Conservation (phyloP, 352 stramenopile genomes). For the Pythium scleroteichum region DNA sequence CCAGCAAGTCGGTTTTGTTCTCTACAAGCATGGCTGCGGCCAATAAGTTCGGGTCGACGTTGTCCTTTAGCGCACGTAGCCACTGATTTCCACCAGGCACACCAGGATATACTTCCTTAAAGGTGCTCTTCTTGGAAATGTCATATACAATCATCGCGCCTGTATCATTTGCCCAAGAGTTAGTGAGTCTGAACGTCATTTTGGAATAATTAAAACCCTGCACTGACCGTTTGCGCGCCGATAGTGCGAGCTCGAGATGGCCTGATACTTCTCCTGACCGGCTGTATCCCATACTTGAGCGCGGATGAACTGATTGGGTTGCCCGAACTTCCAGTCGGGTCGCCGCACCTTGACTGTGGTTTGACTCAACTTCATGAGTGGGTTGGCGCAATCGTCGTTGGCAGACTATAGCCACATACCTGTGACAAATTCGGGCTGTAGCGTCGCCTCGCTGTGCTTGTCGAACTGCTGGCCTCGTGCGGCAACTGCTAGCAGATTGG, state of each 20-base stretch:
- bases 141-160: constrained; percentile 73
- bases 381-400: no score
- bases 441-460: constrained; percentile 45
- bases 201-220: neutral
- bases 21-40: constrained; percentile 68
- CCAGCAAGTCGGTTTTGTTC: constrained; percentile 71
- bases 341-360: constrained; percentile 67
- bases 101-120: constrained; percentile 65
- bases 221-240: constrained; percentile 50
- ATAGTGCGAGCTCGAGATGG: constrained; percentile 76
- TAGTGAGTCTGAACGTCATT: no score
- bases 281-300: constrained; percentile 75
- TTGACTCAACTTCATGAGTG: no score
- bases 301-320: constrained; percentile 63
- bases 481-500: constrained; percentile 58
- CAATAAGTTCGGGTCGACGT: constrained; percentile 51
- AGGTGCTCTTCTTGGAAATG: constrained; percentile 57
- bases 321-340: constrained; percentile 69
- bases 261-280: constrained; percentile 70
- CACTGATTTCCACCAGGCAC: constrained; percentile 52
- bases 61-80: constrained; percentile 65
- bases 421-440: constrained; percentile 67
- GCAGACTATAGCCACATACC: constrained; percentile 11
- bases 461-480: constrained; percentile 60
- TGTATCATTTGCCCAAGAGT: no score